Evolutionary conservation across 768 basidiomycete species (phyloP).

Genomic region (Lactarius indigo): DNA sequence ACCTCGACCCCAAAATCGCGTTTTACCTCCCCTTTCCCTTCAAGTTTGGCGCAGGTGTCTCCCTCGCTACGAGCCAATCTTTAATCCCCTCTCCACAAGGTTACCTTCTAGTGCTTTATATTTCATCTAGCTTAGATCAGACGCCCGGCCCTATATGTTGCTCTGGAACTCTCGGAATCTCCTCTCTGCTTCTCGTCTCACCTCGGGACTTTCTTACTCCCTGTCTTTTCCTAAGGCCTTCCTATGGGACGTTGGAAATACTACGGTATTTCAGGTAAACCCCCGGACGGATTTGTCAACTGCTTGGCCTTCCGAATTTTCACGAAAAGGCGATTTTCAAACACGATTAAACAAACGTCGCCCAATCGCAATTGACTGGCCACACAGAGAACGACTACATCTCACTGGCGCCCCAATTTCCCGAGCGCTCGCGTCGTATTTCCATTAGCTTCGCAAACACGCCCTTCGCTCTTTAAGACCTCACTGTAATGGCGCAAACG

Average conservation of each 20-base stretch:
- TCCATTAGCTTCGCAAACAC: not conserved
- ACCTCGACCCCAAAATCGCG: not conserved
- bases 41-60: not conserved
- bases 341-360: not conserved
- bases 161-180: not conserved
- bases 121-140: not conserved
- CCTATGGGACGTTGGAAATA: not conserved
- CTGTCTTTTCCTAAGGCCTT: not conserved
- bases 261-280: not conserved
- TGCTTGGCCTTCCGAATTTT: not conserved
- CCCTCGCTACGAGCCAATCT: constrained; percentile 5
- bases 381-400: not conserved
- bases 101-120: too few species aligned
- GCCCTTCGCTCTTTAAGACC: not conserved
- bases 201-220: not conserved
- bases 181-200: not conserved
- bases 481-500: not conserved
- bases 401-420: not conserved
- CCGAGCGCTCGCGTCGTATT: not conserved
- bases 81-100: not conserved
- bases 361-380: not conserved
- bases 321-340: not conserved
- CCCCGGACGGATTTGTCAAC: not conserved
- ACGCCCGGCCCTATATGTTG: not conserved
- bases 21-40: not conserved